These are phyloP conservation scores for Marasmius sp. DNA, from an alignment of 1,284 basidiomycete species.

Conservation along the genomic window DNA sequence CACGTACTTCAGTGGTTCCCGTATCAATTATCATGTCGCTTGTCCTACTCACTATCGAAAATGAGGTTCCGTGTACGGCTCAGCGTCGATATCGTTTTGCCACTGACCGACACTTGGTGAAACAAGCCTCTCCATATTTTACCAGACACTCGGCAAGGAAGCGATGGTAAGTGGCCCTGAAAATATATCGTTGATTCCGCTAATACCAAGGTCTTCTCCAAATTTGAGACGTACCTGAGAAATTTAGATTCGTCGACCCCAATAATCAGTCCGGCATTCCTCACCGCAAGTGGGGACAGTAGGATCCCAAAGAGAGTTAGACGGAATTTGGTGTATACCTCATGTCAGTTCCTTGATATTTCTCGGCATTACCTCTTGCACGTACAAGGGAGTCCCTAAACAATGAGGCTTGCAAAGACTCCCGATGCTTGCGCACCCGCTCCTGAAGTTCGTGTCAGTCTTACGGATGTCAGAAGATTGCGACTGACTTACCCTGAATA, in stretches of 20 bases:
- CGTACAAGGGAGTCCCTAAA: constrained; percentile 49
- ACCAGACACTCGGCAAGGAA: constrained; percentile 29
- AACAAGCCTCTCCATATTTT: constrained; percentile 43
- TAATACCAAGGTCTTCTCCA: too few relatives aligned
- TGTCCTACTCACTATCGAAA: constrained; percentile 46
- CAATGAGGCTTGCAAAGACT: constrained; percentile 46
- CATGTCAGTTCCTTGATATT: neutral
- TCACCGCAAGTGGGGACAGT: constrained; percentile 47
- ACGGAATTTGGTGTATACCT: neutral
- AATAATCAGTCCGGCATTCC: constrained; percentile 52
- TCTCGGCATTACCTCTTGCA: constrained; percentile 1
- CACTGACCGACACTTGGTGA: constrained; percentile 52
- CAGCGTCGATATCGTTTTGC: constrained; percentile 44
- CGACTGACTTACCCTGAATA: constrained; percentile 41
- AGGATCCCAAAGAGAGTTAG: constrained; percentile 53
- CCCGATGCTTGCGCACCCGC: constrained; percentile 47
- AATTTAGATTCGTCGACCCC: constrained; percentile 57
- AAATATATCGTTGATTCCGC: neutral
- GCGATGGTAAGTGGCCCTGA: constrained; percentile 37
- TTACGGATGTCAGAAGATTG: neutral
- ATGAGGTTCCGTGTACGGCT: constrained; percentile 43
- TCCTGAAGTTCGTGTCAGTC: constrained; percentile 27
- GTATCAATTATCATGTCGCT: constrained; percentile 53
- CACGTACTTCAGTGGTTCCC: constrained; percentile 34
- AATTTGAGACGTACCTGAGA: constrained; percentile 32